Evolutionary conservation across 2,329 filamentous ascomycete species (phyloP).

Genomic region (Lecanicillium sp.): DNA sequence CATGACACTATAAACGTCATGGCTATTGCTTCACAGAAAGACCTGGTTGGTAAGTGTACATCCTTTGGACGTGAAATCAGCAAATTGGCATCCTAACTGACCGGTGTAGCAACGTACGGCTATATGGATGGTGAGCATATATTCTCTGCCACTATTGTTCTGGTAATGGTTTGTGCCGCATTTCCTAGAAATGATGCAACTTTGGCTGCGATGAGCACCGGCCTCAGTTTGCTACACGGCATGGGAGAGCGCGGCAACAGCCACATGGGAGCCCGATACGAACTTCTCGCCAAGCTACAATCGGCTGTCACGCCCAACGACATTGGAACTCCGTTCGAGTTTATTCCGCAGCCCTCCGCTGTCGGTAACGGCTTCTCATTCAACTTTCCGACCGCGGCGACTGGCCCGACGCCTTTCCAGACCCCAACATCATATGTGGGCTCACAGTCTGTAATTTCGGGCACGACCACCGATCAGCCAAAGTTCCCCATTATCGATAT

Average conservation of each 20-base stretch:
- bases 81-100: background rate
- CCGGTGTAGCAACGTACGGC: slow-evolving; percentile 39
- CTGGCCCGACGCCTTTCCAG: background rate
- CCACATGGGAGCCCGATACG: slow-evolving; percentile 32
- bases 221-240: slow-evolving; percentile 35
- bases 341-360: background rate
- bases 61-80: background rate
- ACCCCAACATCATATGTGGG: background rate
- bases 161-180: slow-evolving; percentile 46
- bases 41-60: slow-evolving; percentile 36
- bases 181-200: slow-evolving; percentile 38
- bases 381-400: background rate
- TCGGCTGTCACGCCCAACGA: slow-evolving; percentile 15
- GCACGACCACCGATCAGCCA: slow-evolving; percentile 5
- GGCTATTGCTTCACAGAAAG: slow-evolving; percentile 37
- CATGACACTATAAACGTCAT: slow-evolving; percentile 41
- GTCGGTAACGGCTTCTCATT: background rate
- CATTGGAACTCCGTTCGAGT: slow-evolving; percentile 3
- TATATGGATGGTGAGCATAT: slow-evolving; percentile 51
- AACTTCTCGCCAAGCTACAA: slow-evolving; percentile 22
- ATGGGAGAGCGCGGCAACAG: slow-evolving; percentile 47
- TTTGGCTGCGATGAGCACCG: slow-evolving; percentile 34
- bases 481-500: slow-evolving; percentile 21
- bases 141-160: slow-evolving; percentile 44
- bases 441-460: slow-evolving; percentile 1